A percentile compares a stretch with the other conserved stretches of the same genome.
phyloP scores from a whole-genome alignment of 768 basidiomycete species.

The Antrodiella citrinella region DNA sequence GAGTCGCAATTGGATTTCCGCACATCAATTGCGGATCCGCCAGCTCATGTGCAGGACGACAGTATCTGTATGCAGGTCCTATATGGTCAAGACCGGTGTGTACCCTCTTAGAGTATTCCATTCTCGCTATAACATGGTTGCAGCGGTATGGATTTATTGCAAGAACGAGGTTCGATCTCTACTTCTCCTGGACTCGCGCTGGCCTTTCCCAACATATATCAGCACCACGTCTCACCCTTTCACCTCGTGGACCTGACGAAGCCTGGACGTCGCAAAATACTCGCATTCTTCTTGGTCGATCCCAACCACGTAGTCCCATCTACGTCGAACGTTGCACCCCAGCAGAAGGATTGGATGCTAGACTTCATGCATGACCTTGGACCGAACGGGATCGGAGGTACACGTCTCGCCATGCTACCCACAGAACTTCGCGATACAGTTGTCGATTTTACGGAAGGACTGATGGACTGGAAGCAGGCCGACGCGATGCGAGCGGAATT shows the following conservation, averaged over 20 bases:
- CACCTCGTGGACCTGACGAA: constrained; percentile 23
- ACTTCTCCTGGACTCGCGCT: constrained; percentile 22
- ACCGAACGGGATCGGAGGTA: neutral
- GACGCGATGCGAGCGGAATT: constrained; percentile 10
- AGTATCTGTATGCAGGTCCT: constrained; percentile 5
- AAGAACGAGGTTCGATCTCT: constrained; percentile 21
- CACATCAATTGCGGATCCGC: constrained; percentile 10
- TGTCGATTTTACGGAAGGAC: constrained; percentile 1
- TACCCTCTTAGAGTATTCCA: too few species aligned
- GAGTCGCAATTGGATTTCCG: constrained; percentile 26
- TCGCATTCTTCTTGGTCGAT: constrained; percentile 31
- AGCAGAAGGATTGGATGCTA: constrained; percentile 23
- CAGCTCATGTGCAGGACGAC: constrained; percentile 15
- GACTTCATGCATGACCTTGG: constrained; percentile 11
- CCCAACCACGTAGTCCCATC: constrained; percentile 23
- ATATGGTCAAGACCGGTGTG: constrained; percentile 10
- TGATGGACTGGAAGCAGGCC: constrained; percentile 9
- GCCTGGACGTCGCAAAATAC: constrained; percentile 31
- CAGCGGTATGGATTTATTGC: constrained; percentile 8
- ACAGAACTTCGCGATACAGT: constrained; percentile 14
- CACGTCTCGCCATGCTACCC: constrained; percentile 9
- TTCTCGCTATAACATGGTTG: neutral
- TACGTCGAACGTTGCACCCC: constrained; percentile 25
- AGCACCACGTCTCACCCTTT: constrained; percentile 30
- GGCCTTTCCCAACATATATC: constrained; percentile 30